phyloP scores from a whole-genome alignment of 495 filamentous ascomycete genomes.

The Niebla homalea region DNA sequence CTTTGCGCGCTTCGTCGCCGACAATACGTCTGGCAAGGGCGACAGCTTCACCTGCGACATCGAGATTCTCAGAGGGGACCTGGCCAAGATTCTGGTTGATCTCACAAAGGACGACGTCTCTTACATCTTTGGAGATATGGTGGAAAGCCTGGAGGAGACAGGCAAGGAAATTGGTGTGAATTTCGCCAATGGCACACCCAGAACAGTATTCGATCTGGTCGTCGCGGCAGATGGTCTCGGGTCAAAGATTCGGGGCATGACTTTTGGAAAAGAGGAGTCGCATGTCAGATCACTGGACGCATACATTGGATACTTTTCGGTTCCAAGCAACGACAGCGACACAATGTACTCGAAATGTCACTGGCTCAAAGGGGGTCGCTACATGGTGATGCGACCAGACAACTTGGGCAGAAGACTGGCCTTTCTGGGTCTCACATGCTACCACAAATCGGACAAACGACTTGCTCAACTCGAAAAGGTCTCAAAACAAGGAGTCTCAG shows the following conservation, averaged over 20 bases:
- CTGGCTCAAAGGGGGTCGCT: constrained; percentile 19
- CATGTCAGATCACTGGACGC: constrained; percentile 16
- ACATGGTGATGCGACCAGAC: constrained; percentile 27
- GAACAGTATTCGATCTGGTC: constrained; percentile 14
- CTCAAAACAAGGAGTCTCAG: constrained; percentile 9
- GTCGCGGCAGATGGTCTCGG: constrained; percentile 16
- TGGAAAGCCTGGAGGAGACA: constrained; percentile 14
- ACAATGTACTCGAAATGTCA: constrained; percentile 24
- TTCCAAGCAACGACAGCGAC: constrained; percentile 24
- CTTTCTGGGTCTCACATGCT: constrained; percentile 18
- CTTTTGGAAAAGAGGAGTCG: constrained; percentile 19
- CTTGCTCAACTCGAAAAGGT: constrained; percentile 1
- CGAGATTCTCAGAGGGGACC: constrained; percentile 37
- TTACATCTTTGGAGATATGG: neutral
- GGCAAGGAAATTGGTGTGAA: constrained; percentile 20
- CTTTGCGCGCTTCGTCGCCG: constrained; percentile 11
- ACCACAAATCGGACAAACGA: constrained; percentile 1
- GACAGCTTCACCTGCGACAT: constrained; percentile 33
- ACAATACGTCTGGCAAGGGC: constrained; percentile 3
- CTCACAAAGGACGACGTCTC: constrained; percentile 20
- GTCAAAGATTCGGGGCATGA: constrained; percentile 22
- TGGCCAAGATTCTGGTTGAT: constrained; percentile 30
- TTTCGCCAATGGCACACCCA: constrained; percentile 25
- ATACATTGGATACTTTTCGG: constrained; percentile 29
- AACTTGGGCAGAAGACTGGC: constrained; percentile 25